Evolutionary conservation across 257 asterid genomes (phyloP), one percentile per base, ranked within the genome.

Genomic region (Scutellaria galericulata): DNA sequence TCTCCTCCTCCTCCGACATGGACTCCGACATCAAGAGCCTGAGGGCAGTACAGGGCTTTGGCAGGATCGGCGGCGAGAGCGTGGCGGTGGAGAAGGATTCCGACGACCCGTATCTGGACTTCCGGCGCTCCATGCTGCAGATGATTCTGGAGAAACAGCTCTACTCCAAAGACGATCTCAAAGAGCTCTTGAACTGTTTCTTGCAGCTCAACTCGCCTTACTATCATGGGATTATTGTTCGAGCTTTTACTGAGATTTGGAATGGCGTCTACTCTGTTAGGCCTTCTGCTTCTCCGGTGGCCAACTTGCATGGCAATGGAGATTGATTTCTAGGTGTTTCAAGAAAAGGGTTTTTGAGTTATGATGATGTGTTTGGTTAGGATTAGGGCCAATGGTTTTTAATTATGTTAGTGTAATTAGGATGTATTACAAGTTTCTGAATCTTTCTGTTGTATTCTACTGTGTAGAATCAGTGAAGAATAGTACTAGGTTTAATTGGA

Each of bases 241-340:
- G 92, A 63, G 97, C 96, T 42, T 93, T 93, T 64, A 87, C 95
- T 0, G 98, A 93, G 81, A 90, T 93, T 64, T 93, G 98, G 97
- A 88, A 90, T 59, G 96, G 90, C 4, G 92, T 85, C 8, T 83
- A 71, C 77, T 84, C 86, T 1, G 76, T 53, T 8, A 37, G 71
- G 84, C 59, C 79, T 27, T 15, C 76, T 1, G 74, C 80, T 7
- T 66, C 60, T 22, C 81, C 83, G 7, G 18, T 18, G 18, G 37
- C 37, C 37, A 35, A 39, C 61, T n/a, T 78, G 76, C 66, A 69
- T 66, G 85, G 81, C 66, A 40, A 2, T 40, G 12, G 22, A 6
- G 84, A 71, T 71, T 80, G 84, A 71, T 71, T 80, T 47, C 42
- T 83, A 83, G 83, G 31, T 58, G 24, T 9, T 9, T 45, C 11